Conservation (phyloP, 73 alveolate species). For the Halteria grandinella region DNA sequence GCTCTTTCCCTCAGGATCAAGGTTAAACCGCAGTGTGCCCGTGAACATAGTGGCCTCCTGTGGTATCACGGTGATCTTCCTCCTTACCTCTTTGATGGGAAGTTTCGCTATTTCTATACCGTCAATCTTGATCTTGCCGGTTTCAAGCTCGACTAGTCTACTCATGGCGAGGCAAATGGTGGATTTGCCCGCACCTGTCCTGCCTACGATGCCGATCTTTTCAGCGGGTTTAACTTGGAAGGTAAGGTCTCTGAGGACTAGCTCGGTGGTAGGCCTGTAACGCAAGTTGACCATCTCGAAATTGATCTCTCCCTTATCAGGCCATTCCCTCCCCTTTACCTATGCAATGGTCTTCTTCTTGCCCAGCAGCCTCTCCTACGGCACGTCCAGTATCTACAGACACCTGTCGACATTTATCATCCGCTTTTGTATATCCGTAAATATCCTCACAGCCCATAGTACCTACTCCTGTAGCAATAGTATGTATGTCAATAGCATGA, state of each 20-base stretch:
- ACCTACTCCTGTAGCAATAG: slow-evolving; percentile 26
- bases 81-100: slow-evolving; percentile 72
- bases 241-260: slow-evolving; percentile 72
- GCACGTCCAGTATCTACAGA: slow-evolving; percentile 48
- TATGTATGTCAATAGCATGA: slow-evolving; percentile 52
- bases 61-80: slow-evolving; percentile 79
- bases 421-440: slow-evolving; percentile 37
- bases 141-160: slow-evolving; percentile 48
- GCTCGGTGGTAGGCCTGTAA: slow-evolving; percentile 87
- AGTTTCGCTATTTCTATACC: slow-evolving; percentile 45
- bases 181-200: slow-evolving; percentile 74
- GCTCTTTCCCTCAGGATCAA: slow-evolving; percentile 82
- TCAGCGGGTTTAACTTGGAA: slow-evolving; percentile 72
- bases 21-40: slow-evolving; percentile 87
- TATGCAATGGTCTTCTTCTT: background rate
- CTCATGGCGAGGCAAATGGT: slow-evolving; percentile 45
- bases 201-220: slow-evolving; percentile 72
- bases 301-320: slow-evolving; percentile 74
- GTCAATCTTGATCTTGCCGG: slow-evolving; percentile 54
- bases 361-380: slow-evolving; percentile 36
- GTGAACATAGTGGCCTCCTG: slow-evolving; percentile 84
- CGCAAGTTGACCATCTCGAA: slow-evolving; percentile 73
- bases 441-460: slow-evolving; percentile 20
- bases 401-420: slow-evolving; percentile 70
- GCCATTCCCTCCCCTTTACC: slow-evolving; percentile 70